Evolutionary conservation across 73 alveolate species (phyloP).

Genomic region (Tetrahymena thermophila): DNA sequence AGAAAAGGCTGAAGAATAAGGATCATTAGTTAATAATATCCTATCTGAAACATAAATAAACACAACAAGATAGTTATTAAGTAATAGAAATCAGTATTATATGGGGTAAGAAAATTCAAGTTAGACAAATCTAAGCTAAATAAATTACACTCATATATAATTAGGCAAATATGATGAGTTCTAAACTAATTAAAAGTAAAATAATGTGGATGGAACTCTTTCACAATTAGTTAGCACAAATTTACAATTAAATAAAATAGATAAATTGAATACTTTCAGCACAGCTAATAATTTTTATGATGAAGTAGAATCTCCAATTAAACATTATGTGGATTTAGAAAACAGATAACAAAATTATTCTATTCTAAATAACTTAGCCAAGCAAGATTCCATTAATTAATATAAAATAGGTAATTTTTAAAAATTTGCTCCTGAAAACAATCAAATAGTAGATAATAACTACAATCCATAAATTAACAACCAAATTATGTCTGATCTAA

Average conservation of each 20-base stretch:
- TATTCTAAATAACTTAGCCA: neutral
- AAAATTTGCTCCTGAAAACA: neutral
- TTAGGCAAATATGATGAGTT: neutral
- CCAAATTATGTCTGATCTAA: neutral
- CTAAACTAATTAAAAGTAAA: neutral
- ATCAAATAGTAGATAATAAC: neutral
- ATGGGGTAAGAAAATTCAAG: neutral
- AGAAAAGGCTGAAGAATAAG: neutral
- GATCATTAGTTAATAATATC: neutral
- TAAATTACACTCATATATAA: neutral
- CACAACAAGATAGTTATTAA: neutral
- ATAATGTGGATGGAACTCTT: neutral
- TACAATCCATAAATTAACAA: neutral
- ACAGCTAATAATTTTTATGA: neutral
- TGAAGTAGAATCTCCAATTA: neutral
- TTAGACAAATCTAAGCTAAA: neutral
- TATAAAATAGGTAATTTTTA: too few species aligned
- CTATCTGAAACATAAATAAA: neutral
- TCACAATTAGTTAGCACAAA: neutral
- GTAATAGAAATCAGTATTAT: neutral
- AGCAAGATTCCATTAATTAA: neutral
- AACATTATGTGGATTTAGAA: neutral
- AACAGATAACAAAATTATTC: too few species aligned
- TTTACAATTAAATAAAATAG: neutral
- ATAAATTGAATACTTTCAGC: neutral